phyloP scores from a whole-genome alignment of 2,329 filamentous ascomycete genomes.

The Calycina marina region DNA sequence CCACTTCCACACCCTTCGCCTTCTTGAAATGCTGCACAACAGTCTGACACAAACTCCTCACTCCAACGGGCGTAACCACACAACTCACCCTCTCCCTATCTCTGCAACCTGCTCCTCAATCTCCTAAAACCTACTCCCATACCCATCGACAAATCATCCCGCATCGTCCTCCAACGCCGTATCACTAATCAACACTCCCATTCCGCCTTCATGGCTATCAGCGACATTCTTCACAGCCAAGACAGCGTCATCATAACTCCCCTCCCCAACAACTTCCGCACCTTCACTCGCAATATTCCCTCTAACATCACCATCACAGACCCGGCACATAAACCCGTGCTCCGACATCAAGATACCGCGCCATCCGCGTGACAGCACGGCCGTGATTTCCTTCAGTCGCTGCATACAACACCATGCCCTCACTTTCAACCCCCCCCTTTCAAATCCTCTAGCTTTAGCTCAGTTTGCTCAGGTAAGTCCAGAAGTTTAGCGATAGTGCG shows the following conservation, averaged over 20 bases:
- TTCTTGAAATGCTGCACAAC: constrained; percentile 49
- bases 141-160: constrained; percentile 62
- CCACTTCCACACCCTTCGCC: constrained; percentile 31
- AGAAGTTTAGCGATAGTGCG: constrained; percentile 36
- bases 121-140: constrained; percentile 57
- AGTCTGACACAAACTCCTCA: constrained; percentile 58
- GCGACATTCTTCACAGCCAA: constrained; percentile 18
- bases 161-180: constrained; percentile 54
- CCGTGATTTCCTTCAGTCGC: constrained; percentile 70
- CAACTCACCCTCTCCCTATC: constrained; percentile 28
- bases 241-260: constrained; percentile 51
- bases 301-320: constrained; percentile 34
- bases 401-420: constrained; percentile 31
- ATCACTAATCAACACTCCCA: constrained; percentile 48
- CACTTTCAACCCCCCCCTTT: no score
- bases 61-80: constrained; percentile 55
- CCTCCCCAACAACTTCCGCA: constrained; percentile 39
- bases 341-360: constrained; percentile 36
- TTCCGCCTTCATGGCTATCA: constrained; percentile 2
- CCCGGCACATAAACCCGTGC: constrained; percentile 48
- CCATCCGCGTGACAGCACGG: constrained; percentile 57
- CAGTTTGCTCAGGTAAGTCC: constrained; percentile 25
- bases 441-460: background rate
- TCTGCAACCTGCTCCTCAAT: constrained; percentile 43
- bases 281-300: constrained; percentile 46